Conservation (phyloP, 768 basidiomycete genomes). For the Mycena polygramma region DNA sequence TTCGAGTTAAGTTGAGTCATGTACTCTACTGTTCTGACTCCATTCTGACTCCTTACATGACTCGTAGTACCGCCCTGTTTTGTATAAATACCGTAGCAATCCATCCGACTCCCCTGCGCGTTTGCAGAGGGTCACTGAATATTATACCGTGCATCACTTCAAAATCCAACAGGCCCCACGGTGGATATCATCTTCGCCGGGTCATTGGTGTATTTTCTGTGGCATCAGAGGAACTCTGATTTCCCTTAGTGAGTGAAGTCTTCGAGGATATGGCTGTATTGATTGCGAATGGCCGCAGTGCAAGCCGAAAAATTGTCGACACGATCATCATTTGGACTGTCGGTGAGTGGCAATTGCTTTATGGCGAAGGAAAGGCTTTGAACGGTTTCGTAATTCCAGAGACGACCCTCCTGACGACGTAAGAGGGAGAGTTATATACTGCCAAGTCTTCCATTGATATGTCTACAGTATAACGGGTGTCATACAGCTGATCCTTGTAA, state of each 20-base stretch:
- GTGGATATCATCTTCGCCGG: constrained; percentile 3
- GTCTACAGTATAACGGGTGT: not conserved
- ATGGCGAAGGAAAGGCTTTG: not conserved
- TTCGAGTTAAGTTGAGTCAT: too few relatives aligned
- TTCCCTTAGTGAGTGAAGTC: constrained; percentile 2
- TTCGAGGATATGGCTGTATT: not conserved
- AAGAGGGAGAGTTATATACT: not conserved
- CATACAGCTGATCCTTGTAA: constrained; percentile 3
- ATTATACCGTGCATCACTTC: too few relatives aligned
- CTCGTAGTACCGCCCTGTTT: too few relatives aligned
- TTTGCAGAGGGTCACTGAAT: too few relatives aligned
- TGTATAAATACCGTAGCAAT: too few relatives aligned
- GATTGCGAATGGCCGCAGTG: not conserved
- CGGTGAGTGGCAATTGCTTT: not conserved
- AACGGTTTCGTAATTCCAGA: not conserved
- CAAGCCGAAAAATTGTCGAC: not conserved
- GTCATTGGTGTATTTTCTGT: not conserved
- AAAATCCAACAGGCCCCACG: too few relatives aligned
- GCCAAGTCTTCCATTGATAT: not conserved
- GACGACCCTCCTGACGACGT: constrained; percentile 5
- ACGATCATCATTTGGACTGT: constrained; percentile 8
- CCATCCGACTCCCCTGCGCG: too few relatives aligned
- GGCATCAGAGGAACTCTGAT: not conserved
- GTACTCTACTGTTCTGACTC: too few relatives aligned
- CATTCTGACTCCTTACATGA: too few relatives aligned